phyloP scores from a whole-genome alignment of 257 asterid species.

The Nicotiana knightiana region DNA sequence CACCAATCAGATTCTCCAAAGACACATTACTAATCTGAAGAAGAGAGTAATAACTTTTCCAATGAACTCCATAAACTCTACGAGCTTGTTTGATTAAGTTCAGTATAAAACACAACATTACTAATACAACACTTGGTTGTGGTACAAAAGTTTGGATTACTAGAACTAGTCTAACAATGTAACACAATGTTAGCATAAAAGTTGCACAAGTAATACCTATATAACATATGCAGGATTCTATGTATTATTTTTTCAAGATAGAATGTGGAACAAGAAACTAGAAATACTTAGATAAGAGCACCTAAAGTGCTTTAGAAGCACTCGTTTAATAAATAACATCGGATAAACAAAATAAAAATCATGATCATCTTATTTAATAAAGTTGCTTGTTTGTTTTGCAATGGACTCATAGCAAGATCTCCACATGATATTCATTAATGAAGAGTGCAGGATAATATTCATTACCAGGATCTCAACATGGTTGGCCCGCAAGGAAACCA shows the following conservation, averaged over 20 bases:
- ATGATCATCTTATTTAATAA: not conserved
- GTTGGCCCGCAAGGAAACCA: not conserved
- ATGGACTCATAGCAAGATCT: not conserved
- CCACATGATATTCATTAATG: not conserved
- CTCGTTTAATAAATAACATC: not conserved
- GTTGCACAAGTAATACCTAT: not conserved
- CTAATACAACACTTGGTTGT: not conserved
- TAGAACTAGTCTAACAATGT: not conserved
- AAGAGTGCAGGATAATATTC: not conserved
- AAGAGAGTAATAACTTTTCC: not conserved
- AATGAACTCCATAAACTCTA: not conserved
- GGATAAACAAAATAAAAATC: not conserved
- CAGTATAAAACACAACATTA: not conserved
- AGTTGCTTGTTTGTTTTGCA: not conserved
- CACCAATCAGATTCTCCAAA: not conserved
- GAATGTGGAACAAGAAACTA: slow-evolving; percentile 3
- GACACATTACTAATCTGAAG: not conserved
- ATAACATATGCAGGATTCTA: not conserved
- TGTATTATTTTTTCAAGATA: not conserved
- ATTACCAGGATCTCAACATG: not conserved
- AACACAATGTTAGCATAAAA: not conserved
- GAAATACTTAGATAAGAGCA: not conserved
- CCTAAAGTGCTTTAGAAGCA: not conserved
- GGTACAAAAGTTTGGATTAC: not conserved
- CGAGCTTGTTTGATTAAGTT: not conserved